Percentiles rank a stretch among this genome's conserved stretches.
Evolutionary conservation across 768 basidiomycete species (phyloP).

Genomic region (Tulasnella calospora): DNA sequence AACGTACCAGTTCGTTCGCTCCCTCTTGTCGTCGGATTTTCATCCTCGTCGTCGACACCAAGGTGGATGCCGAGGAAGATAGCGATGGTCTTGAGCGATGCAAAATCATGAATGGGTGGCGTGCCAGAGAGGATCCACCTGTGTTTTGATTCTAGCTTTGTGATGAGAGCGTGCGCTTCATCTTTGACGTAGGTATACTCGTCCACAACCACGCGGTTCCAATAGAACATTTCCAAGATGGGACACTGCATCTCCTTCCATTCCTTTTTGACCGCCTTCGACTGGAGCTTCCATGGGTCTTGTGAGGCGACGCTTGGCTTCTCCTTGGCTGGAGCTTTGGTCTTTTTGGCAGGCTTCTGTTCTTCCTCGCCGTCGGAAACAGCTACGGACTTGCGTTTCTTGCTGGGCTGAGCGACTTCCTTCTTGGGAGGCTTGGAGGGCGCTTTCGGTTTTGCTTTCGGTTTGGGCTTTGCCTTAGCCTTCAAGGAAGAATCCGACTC

Average conservation of each 20-base stretch:
- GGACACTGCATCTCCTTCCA: conserved; percentile 78
- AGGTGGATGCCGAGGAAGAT: conserved; percentile 86
- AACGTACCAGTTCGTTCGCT: conserved; percentile 74
- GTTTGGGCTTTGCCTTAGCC: conserved; percentile 26
- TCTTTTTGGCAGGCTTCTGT: conserved; percentile 30
- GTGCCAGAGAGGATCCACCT: conserved; percentile 98
- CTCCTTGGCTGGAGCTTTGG: conserved; percentile 35
- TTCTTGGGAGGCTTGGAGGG: conserved; percentile 8
- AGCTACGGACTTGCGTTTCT: conserved; percentile 31
- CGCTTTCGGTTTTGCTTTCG: conserved; percentile 32
- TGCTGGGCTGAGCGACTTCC: conserved; percentile 2
- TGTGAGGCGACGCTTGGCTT: conserved; percentile 20
- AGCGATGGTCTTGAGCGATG: conserved; percentile 83
- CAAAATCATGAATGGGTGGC: conserved; percentile 87
- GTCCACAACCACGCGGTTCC: conserved; percentile 81
- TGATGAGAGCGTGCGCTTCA: conserved; percentile 71
- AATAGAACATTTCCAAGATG: conserved; percentile 89
- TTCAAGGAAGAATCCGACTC: conserved; percentile 45
- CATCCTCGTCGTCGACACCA: conserved; percentile 83
- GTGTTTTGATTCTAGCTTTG: conserved; percentile 66
- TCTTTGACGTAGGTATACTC: conserved; percentile 92
- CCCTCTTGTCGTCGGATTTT: conserved; percentile 69
- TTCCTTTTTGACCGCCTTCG: conserved; percentile 56
- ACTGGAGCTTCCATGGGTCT: conserved; percentile 75
- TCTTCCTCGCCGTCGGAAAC: conserved; percentile 59